Conservation (phyloP, 108 stramenopile genomes). For the Chaetoceros muelleri region DNA sequence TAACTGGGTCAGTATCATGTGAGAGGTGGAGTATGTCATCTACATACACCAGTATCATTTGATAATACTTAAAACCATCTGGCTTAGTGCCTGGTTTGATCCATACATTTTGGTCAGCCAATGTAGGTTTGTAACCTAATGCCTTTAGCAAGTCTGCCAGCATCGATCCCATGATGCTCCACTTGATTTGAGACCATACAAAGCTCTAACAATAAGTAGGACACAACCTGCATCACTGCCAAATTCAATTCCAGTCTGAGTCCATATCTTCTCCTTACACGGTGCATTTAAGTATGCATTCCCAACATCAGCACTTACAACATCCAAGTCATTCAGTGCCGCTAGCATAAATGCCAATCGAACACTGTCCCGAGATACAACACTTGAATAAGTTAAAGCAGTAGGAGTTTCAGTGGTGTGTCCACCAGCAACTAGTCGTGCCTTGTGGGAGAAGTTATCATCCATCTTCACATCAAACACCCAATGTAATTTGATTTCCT, state of each 20-base stretch:
- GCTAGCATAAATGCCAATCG: slow-evolving; percentile 23
- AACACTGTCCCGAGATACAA: no score
- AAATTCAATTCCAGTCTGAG: slow-evolving; percentile 16
- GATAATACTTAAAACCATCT: no score
- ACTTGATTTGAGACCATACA: slow-evolving; percentile 27
- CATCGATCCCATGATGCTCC: slow-evolving; percentile 22
- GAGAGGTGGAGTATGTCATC: no score
- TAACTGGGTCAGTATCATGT: no score
- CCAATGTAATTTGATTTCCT: slow-evolving; percentile 25
- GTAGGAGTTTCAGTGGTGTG: no score
- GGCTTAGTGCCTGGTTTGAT: no score
- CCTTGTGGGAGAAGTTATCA: slow-evolving; percentile 21
- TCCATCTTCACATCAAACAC: slow-evolving; percentile 39
- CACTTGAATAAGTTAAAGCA: slow-evolving; percentile 17
- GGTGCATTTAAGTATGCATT: no score
- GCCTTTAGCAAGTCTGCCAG: no score
- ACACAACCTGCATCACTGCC: neutral
- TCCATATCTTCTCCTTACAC: slow-evolving; percentile 16
- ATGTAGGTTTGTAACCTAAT: no score
- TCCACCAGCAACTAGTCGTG: slow-evolving; percentile 17
- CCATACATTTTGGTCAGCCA: no score
- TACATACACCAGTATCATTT: no score
- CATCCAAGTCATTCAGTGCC: slow-evolving; percentile 26
- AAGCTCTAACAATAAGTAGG: slow-evolving; percentile 9
- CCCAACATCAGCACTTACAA: slow-evolving; percentile 16